Evolutionary conservation across 2,329 filamentous ascomycete species (phyloP), one percentile per base, ranked within the genome.

Genomic region (Diaporthe caulivora): DNA sequence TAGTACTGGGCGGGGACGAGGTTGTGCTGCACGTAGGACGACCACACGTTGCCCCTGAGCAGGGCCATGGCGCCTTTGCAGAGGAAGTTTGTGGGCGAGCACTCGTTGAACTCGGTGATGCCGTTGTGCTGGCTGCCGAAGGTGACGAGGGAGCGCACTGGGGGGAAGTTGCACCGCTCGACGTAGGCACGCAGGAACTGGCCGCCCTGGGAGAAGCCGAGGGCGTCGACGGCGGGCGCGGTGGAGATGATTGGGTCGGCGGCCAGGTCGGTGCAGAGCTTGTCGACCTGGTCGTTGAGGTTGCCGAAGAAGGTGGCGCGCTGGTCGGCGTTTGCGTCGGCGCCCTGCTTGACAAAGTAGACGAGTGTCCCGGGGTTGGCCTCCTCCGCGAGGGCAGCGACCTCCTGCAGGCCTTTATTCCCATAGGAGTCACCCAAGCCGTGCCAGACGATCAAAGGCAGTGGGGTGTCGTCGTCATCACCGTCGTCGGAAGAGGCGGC

Each of bases 1-100:
- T 93, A 98, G 86, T 99, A 99, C 86, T 99, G 97, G 42, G 97
- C 96, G 0, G 97, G 97, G 5, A 99, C 94, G 11, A 98, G 87
- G 24, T 90, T 90, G 68, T 86, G 87, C 86, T 98, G 97, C 8
- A 97, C 94, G 78, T 93, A 93, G 34, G 83, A 80, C 51, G 90
- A 91, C 94, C 95, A 99, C 2, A 93, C 95, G 79, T 96, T 96
- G 55, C 90, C 90, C 74, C 91, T 90, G 70, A 99, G 86, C 55
- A 98, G 85, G 0, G 91, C 92, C 84, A 96, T 93, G 58, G 94
- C 94, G 34, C 91, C 91, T 75, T 92, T 91, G 85, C 97, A 99
- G 4, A 98, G 81, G 87, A 92, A 93, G 83, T 99, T 96, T 9
- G 86, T 88, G 21, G 86, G 77, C 3, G 84, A 87, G 84, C 97